Conservation (phyloP, 805 yeast species). For the Starmerella sp. region DNA sequence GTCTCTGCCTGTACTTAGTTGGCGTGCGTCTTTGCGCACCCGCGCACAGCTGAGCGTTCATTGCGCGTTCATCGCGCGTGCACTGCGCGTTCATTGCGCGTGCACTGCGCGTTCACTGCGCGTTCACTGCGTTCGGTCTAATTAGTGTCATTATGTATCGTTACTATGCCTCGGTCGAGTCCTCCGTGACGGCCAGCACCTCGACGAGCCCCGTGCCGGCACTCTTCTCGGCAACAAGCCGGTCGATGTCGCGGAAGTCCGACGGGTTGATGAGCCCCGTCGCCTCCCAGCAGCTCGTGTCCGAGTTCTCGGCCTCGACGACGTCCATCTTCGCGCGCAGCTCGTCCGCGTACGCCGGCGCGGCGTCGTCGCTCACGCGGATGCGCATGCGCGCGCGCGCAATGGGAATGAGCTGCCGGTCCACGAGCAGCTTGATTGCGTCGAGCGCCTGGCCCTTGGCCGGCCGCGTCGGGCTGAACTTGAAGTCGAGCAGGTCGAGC, state of each 20-base stretch:
- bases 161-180: background rate
- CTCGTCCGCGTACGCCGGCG: conserved; percentile 34
- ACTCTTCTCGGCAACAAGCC: conserved; percentile 42
- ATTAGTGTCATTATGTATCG: too few relatives aligned
- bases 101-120: too few relatives aligned
- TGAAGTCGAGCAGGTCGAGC: conserved; percentile 56
- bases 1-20: too few relatives aligned
- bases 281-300: conserved; percentile 39
- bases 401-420: conserved; percentile 78
- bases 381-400: conserved; percentile 91
- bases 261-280: conserved; percentile 78
- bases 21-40: too few relatives aligned
- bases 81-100: too few relatives aligned
- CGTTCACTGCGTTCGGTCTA: too few relatives aligned
- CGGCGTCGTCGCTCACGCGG: conserved; percentile 40
- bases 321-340: conserved; percentile 34
- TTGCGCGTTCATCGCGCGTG: too few relatives aligned
- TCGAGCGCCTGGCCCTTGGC: conserved; percentile 87
- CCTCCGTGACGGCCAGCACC: conserved; percentile 42
- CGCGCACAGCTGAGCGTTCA: too few relatives aligned
- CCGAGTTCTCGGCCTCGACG: conserved; percentile 35
- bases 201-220: conserved; percentile 59
- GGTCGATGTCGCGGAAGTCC: conserved; percentile 58
- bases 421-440: conserved; percentile 67
- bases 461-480: conserved; percentile 50